Conservation (phyloP, 2,329 filamentous ascomycete species). For the Claviceps monticola region DNA sequence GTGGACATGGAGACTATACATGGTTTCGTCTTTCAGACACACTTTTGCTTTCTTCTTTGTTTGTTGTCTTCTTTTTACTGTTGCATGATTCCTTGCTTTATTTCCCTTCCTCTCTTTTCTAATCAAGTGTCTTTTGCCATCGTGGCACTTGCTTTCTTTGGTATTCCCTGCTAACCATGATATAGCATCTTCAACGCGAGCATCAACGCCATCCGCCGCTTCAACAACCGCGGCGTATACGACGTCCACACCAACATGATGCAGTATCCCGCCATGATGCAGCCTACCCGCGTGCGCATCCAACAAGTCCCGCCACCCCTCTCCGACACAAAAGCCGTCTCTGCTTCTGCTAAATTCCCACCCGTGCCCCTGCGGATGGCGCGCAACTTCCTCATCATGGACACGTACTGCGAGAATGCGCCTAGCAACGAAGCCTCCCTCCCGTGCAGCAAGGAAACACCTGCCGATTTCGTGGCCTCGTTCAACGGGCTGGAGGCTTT, state of each 20-base stretch:
- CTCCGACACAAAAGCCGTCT: constrained; percentile 17
- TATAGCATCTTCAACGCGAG: constrained; percentile 69
- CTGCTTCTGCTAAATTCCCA: constrained; percentile 26
- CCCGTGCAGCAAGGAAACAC: constrained; percentile 29
- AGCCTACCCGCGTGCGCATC: constrained; percentile 76
- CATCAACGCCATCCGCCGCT: constrained; percentile 53
- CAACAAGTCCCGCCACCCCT: constrained; percentile 44
- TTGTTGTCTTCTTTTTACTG: neutral
- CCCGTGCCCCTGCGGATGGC: constrained; percentile 34
- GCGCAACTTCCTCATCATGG: constrained; percentile 43
- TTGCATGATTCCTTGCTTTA: neutral
- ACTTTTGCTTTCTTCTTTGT: neutral
- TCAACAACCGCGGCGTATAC: constrained; percentile 66
- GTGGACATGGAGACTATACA: constrained; percentile 3
- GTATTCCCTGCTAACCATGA: too few species aligned
- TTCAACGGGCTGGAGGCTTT: constrained; percentile 51
- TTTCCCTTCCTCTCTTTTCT: too few species aligned
- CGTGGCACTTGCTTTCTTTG: too few species aligned
- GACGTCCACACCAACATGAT: constrained; percentile 89
- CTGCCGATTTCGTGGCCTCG: constrained; percentile 33
- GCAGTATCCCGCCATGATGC: constrained; percentile 77
- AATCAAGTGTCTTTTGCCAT: too few species aligned
- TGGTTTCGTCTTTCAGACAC: neutral
- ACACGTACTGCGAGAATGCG: constrained; percentile 39
- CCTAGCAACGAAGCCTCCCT: constrained; percentile 30